Evolutionary conservation across 805 yeast species (phyloP), one percentile per base, ranked within the genome.

Genomic region (Pichia paraexigua): DNA sequence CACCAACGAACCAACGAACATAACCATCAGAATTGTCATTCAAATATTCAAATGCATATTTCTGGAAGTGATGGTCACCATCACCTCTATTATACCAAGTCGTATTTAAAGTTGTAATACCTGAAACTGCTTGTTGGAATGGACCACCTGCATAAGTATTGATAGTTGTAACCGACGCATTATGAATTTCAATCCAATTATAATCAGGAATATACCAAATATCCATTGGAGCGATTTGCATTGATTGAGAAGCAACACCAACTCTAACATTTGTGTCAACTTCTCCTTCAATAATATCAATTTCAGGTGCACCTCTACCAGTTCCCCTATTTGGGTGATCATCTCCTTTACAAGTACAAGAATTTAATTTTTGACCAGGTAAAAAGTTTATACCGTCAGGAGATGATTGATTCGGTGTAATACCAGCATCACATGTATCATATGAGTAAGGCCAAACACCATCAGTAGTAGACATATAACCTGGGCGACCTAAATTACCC

Each of bases 391-490:
- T 80, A 53, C 98, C 98, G 66, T 91, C 97, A 1, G 85, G 75
- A 0, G 95, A 80, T 8, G 95, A 85, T 71, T 91, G 97, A 67
- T 91, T 91, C 17, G 96, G 87, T 3, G 97, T 90, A 57, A 90
- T 90, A 58, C 98, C 98, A 2, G 91, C 90, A 71, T 91, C 97
- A 69, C 97, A 91, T 3, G 80, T 66, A 37, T 85, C 84, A 65
- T 91, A 91, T 2, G 92, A 74, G 62, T 90, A 91, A 5, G 98
- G 97, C 98, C 98, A 91, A 27, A 87, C 84, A 53, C 97, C 97
- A 25, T 91, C 95, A 2, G 96, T 81, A 4, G 92, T 74, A 7
- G 95, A 88, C 71, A 80, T 69, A 63, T 80, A 91, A 12, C 98
- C 98, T 0, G 97, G 95, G 60, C 97, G 80, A 27, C 86, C 98